These are phyloP conservation scores for Croton setiger DNA, from an alignment of 441 rosid genomes.

Conservation along the genomic window DNA sequence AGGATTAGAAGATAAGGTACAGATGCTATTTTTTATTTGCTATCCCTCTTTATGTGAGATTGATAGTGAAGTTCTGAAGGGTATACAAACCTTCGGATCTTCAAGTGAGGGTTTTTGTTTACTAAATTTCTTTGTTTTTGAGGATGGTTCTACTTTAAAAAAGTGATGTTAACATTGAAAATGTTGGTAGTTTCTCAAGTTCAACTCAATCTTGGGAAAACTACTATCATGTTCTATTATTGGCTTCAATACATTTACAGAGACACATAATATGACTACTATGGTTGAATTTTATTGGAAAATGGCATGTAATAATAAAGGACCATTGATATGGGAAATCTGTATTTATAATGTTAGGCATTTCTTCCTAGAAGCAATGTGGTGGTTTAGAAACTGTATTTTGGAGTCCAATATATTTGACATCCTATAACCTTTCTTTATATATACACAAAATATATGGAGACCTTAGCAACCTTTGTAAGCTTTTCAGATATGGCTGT, in stretches of 20 bases:
- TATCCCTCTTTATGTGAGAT: neutral
- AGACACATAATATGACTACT: neutral
- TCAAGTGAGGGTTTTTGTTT: neutral
- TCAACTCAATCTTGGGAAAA: neutral
- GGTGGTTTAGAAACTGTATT: neutral
- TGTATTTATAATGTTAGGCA: neutral
- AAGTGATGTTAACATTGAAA: neutral
- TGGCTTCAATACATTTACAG: neutral
- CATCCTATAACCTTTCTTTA: neutral
- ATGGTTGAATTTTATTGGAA: neutral
- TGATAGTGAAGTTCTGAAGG: neutral
- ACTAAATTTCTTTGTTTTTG: slow-evolving; percentile 3
- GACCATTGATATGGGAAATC: neutral
- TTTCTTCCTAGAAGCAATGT: neutral
- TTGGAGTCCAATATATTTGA: neutral
- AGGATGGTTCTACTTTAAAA: neutral
- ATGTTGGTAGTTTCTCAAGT: neutral
- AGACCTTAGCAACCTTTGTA: neutral
- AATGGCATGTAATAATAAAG: neutral
- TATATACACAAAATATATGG: neutral
- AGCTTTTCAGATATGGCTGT: neutral
- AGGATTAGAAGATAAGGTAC: slow-evolving; percentile 92
- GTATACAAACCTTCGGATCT: neutral
- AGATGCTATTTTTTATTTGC: neutral
- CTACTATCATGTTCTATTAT: neutral